These are phyloP conservation scores for Spizellomyces sp. DNA, from an alignment of 192 early-diverging fungal genomes.

Conservation along the genomic window DNA sequence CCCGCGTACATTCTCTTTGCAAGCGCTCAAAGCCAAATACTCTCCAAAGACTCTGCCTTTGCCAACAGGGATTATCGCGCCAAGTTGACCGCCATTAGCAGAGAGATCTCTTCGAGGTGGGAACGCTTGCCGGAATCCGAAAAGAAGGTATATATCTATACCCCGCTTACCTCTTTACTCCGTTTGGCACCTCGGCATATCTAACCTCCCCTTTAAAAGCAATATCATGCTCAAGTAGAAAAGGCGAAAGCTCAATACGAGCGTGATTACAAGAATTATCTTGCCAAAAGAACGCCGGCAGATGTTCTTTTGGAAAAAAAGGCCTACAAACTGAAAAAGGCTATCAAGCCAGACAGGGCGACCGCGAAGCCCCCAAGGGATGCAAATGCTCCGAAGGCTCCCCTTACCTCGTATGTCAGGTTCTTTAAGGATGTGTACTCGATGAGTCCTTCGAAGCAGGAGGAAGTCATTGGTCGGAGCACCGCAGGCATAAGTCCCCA, in stretches of 20 bases:
- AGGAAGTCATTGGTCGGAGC: no score
- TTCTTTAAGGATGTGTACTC: background rate
- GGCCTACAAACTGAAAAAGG: background rate
- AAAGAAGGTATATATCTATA: background rate
- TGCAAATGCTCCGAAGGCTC: background rate
- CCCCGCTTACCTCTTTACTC: background rate
- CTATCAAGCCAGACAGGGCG: background rate
- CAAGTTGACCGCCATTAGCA: no score
- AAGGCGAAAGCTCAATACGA: background rate
- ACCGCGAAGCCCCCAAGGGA: background rate
- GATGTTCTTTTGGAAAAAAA: conserved; percentile 3
- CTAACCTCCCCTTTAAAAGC: background rate
- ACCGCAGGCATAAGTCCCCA: no score
- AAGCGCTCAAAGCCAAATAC: background rate
- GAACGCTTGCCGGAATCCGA: background rate
- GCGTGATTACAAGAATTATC: conserved; percentile 1
- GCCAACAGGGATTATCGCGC: no score
- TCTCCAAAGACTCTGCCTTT: background rate
- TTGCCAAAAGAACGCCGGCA: background rate
- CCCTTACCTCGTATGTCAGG: background rate
- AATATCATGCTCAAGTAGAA: background rate
- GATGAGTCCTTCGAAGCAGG: no score
- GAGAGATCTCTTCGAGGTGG: no score
- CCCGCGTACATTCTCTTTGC: background rate
- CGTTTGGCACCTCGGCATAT: background rate